Base-by-base conservation (phyloP, 306 rosid genomes). In the Medicago lupulina region DNA sequence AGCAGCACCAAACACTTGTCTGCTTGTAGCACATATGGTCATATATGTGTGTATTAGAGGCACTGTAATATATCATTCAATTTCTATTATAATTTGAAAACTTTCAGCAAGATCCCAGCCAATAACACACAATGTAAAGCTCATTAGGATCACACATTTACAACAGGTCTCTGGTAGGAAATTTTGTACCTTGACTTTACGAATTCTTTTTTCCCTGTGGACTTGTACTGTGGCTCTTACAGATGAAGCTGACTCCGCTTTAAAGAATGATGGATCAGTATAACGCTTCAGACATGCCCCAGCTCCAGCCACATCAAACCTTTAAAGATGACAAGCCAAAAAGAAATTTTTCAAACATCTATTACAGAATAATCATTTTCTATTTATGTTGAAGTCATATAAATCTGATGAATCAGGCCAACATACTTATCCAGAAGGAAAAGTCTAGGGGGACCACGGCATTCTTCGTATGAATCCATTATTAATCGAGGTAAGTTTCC, bases 301-400 rank as follows among this genome's bases (percentile, higher is more conserved):
- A 79, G 96, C 99, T 64, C 99, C 99, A 57, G 96, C 97, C 84
- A 90, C 94, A 83, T 96, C 99, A 67, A 92, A 96, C 92, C 99
- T 96, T 83, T 77, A 66, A 69, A 75, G 72, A 89, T 43, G 18
- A 39, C 57, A 81, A 36, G 47, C 43, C 38, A 64, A 60, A 53
- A 62, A 54, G 71, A 75, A 69, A 66, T 54, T 10, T 40, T 76
- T 39, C 66, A 87, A 46, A 70, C 17, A 47, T 40, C 23, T 10
- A 78, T 31, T 65, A 25, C 43, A 55, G 19, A 62, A 44, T 15
- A 73, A 51, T 41, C 8, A 14, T 14, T 63, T 71, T 60, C 34
- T 17, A 63, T 14, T 66, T 73, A 23, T 28, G 43, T 58, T 41
- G 70, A 70, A 71, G 53, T 47, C 25, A 4, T 44, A 70, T 17